Conservation (phyloP, 148 eudicot genomes). For the Polygonum aviculare region DNA sequence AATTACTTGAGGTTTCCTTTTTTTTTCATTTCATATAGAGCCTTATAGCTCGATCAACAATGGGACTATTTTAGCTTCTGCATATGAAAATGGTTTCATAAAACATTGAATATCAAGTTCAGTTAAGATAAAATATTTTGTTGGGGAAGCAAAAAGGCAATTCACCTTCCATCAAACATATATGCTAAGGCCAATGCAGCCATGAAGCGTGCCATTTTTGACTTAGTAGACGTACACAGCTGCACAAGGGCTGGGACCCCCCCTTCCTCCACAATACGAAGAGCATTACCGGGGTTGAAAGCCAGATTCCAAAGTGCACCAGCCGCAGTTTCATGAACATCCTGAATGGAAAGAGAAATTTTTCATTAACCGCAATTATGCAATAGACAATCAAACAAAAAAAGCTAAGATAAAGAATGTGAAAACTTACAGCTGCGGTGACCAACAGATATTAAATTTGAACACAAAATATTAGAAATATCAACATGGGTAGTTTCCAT, state of each 20-base stretch:
- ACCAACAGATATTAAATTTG: background rate
- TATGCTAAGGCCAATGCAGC: slow-evolving; percentile 89
- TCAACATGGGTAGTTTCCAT: background rate
- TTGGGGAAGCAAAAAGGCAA: background rate
- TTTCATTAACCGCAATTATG: background rate
- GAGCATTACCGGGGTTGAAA: slow-evolving; percentile 83
- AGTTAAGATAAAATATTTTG: background rate
- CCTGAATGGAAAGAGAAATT: slow-evolving; percentile 31
- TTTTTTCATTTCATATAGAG: background rate
- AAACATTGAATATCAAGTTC: background rate
- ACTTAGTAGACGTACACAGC: slow-evolving; percentile 77
- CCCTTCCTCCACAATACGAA: slow-evolving; percentile 88
- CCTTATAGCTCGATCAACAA: background rate
- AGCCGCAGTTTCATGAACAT: slow-evolving; percentile 97
- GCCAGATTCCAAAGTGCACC: slow-evolving; percentile 99
- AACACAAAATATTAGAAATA: background rate
- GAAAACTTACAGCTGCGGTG: background rate
- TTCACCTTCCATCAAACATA: slow-evolving; percentile 95
- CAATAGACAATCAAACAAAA: background rate
- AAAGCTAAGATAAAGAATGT: background rate
- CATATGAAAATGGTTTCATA: background rate
- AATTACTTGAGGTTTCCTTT: background rate
- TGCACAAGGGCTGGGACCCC: slow-evolving; percentile 85
- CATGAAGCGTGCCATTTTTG: slow-evolving; percentile 99
- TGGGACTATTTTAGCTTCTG: background rate